Percentiles rank a stretch among this genome's conserved stretches.
Evolutionary conservation across 2,329 filamentous ascomycete genomes (phyloP).

Genomic region (Plectosphaerella cucumerina): DNA sequence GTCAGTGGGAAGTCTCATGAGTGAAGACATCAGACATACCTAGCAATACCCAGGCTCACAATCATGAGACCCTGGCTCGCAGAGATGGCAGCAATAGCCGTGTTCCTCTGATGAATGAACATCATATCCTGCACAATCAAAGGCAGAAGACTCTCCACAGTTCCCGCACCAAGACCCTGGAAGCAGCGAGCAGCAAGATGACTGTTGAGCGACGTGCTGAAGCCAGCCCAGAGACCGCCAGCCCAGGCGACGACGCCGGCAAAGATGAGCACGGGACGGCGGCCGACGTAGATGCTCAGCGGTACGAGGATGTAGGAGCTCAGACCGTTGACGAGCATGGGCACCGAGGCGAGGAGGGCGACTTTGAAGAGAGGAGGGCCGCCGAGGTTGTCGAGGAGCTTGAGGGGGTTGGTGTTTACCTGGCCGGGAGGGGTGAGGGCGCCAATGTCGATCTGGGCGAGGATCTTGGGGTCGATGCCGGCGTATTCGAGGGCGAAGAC

Average conservation of each 20-base stretch:
- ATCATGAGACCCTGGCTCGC: conserved; percentile 23
- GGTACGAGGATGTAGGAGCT: conserved; percentile 31
- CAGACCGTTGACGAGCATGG: conserved; percentile 28
- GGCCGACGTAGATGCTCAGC: conserved; percentile 29
- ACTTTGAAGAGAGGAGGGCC: conserved; percentile 23
- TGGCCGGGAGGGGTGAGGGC: conserved; percentile 10
- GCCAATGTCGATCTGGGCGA: conserved; percentile 17
- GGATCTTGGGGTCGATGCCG: conserved; percentile 23
- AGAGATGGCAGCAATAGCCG: conserved; percentile 25
- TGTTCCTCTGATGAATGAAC: conserved; percentile 32
- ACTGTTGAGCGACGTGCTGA: conserved; percentile 21
- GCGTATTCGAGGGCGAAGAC: conserved; percentile 29
- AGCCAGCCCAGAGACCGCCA: conserved; percentile 30
- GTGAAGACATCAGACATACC: neutral
- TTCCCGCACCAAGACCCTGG: conserved; percentile 29
- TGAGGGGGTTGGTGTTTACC: conserved; percentile 20
- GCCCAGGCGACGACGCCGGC: conserved; percentile 26
- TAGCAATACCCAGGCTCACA: conserved; percentile 21
- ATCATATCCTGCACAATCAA: conserved; percentile 33
- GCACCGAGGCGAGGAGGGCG: conserved; percentile 26
- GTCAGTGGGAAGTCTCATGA: neutral
- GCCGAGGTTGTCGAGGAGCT: conserved; percentile 21
- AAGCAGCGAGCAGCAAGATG: conserved; percentile 28
- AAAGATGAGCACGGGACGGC: conserved; percentile 28
- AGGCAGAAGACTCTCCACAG: conserved; percentile 30